Evolutionary conservation across 768 basidiomycete species (phyloP), one percentile per base, ranked within the genome.

Genomic region (Lactarius vividus): DNA sequence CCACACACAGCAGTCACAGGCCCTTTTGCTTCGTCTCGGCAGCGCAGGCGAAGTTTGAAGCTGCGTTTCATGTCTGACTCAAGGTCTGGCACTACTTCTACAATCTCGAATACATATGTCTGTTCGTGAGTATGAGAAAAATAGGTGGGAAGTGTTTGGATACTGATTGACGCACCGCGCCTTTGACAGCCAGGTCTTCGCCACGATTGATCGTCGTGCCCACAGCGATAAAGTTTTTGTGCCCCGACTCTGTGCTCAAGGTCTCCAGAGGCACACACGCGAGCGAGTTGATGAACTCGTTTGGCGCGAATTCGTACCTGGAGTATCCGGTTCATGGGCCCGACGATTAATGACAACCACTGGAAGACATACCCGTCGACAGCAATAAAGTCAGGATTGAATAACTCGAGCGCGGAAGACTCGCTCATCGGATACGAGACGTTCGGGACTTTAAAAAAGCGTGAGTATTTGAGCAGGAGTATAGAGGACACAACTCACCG

Each of bases 31-130:
- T 97, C 96, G 72, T 99, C 96, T 64, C 89, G 84, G 71, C 90
- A 92, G 26, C 89, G 84, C 49, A 96, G 79, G 65, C 89, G 88
- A 63, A 99, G 81, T 67, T 85, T 87, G 75, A 90, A 92, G 81
- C 88, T 88, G 44, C 90, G 83, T 67, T 87, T 86, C 23, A 81
- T 77, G 13, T 79, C 78, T 29, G 84, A 77, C 0, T 80, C 80
- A 2, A 83, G 82, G 65, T 92, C 87, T 9, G 92, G 83, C 9
- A 97, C 92, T 26, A 95, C 92, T 72, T 96, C 92, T 5, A 92
- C 89, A 29, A 98, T 87, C 74, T 98, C 97, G 71, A 98, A 98
- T 28, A 99, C 84, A 75, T 98, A 98, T 0, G 92, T 89, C 96
- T 98, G 72, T 26, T 42, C 13, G 29, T 18, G 59, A 13, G 9